phyloP scores from a whole-genome alignment of 768 basidiomycete genomes.

The Xerocomellus amylosporus region DNA sequence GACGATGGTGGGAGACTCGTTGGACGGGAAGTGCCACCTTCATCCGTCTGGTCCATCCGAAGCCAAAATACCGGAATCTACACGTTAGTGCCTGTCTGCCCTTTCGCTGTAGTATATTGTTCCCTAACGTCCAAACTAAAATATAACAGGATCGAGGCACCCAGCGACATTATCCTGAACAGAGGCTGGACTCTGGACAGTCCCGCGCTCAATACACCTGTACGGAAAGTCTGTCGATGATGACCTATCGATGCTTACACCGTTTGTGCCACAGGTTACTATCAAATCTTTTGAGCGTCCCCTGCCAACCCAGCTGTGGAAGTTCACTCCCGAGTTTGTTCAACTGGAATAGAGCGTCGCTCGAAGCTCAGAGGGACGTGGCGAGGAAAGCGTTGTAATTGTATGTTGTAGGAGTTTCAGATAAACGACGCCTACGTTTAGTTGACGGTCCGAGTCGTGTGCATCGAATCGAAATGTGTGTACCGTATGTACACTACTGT shows the following conservation, averaged over 20 bases:
- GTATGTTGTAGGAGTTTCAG: not conserved
- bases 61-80: too few relatives aligned
- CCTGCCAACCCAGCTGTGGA: not conserved
- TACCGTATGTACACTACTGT: too few relatives aligned
- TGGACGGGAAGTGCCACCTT: not conserved
- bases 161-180: not conserved
- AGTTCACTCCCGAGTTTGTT: not conserved
- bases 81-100: too few relatives aligned
- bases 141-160: not conserved
- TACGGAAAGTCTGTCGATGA: not conserved
- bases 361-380: not conserved
- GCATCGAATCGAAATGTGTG: too few relatives aligned
- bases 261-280: not conserved
- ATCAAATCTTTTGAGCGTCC: not conserved
- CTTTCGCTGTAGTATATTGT: not conserved
- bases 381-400: not conserved
- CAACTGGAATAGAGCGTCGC: not conserved
- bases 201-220: not conserved
- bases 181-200: not conserved
- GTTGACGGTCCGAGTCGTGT: too few relatives aligned
- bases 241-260: slow-evolving; percentile 1
- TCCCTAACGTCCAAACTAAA: not conserved
- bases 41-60: not conserved
- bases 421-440: too few relatives aligned
- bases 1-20: not conserved